A percentile compares a stretch with the other conserved stretches of the same genome.
Evolutionary conservation across 2,329 filamentous ascomycete species (phyloP).

Genomic region (Fusarium hostae): DNA sequence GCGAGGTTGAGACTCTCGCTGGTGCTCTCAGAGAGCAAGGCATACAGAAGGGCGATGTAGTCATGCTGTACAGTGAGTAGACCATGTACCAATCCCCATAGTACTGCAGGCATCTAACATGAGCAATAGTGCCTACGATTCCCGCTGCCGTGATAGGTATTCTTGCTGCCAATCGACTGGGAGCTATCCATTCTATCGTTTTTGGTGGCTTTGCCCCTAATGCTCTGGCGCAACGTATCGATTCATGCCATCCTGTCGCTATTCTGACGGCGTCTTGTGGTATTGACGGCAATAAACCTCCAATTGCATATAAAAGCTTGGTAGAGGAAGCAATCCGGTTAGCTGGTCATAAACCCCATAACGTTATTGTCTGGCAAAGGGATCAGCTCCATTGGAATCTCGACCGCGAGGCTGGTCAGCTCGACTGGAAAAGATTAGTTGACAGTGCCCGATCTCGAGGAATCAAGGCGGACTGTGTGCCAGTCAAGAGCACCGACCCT

Average conservation of each 20-base stretch:
- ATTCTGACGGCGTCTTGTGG: conserved; percentile 93
- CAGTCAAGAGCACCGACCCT: conserved; percentile 79
- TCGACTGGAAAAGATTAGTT: conserved; percentile 82
- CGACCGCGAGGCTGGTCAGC: conserved; percentile 73
- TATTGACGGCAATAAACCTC: conserved; percentile 85
- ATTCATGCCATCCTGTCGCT: conserved; percentile 78
- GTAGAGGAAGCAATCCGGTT: conserved; percentile 77
- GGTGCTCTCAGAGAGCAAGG: conserved; percentile 85
- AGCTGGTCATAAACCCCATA: conserved; percentile 76
- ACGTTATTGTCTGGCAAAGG: conserved; percentile 85
- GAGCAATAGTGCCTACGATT: conserved; percentile 87
- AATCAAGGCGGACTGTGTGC: conserved; percentile 77
- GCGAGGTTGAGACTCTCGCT: conserved; percentile 84
- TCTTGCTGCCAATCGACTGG: conserved; percentile 81
- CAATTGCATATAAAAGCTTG: conserved; percentile 80
- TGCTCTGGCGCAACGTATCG: conserved; percentile 88
- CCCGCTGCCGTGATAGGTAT: conserved; percentile 88
- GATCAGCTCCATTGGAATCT: conserved; percentile 80
- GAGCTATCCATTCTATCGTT: conserved; percentile 90
- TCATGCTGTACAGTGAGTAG: conserved; percentile 86
- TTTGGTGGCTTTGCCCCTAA: conserved; percentile 90
- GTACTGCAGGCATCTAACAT: background rate
- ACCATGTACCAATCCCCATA: background rate
- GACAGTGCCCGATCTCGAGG: conserved; percentile 75
- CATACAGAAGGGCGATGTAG: conserved; percentile 84